These are phyloP conservation scores for Begonia masoniana DNA, from an alignment of 306 rosid genomes.

Conservation along the genomic window DNA sequence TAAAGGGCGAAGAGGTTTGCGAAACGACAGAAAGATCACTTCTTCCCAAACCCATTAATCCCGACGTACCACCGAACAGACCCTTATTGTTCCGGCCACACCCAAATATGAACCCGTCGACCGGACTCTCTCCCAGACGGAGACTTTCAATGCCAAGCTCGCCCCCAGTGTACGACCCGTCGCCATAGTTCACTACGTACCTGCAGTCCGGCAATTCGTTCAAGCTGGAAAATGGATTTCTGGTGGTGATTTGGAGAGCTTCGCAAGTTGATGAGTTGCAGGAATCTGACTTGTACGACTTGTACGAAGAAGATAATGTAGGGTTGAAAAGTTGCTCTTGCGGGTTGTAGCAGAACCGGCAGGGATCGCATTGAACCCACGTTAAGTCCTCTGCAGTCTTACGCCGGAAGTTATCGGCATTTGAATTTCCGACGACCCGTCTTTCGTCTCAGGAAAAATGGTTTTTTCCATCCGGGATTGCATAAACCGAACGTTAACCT, in stretches of 20 bases:
- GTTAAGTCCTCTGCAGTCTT: slow-evolving; percentile 52
- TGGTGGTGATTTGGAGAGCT: slow-evolving; percentile 28
- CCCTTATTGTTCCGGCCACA: slow-evolving; percentile 76
- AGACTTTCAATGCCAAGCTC: slow-evolving; percentile 44
- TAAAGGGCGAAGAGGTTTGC: slow-evolving; percentile 47
- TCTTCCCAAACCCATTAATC: slow-evolving; percentile 69
- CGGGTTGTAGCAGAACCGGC: slow-evolving; percentile 59
- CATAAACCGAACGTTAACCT: slow-evolving; percentile 34
- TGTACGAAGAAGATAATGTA: slow-evolving; percentile 42
- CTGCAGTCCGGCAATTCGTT: slow-evolving; percentile 21
- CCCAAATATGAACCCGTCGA: slow-evolving; percentile 47
- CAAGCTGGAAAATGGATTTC: slow-evolving; percentile 32
- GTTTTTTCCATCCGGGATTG: slow-evolving; percentile 23
- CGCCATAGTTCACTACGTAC: slow-evolving; percentile 56
- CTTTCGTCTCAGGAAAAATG: slow-evolving; percentile 14
- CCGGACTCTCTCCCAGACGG: slow-evolving; percentile 28
- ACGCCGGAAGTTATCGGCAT: slow-evolving; percentile 63
- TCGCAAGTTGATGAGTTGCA: slow-evolving; percentile 56
- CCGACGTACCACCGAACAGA: slow-evolving; percentile 71
- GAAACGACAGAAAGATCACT: slow-evolving; percentile 55
- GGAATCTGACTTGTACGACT: slow-evolving; percentile 23
- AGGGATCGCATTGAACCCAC: slow-evolving; percentile 82
- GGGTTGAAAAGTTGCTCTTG: slow-evolving; percentile 62
- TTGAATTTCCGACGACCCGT: slow-evolving; percentile 35
- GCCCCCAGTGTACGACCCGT: slow-evolving; percentile 55